Evolutionary conservation across 345 rosid genomes (phyloP).

Genomic region (Eucalyptus pauciflora): DNA sequence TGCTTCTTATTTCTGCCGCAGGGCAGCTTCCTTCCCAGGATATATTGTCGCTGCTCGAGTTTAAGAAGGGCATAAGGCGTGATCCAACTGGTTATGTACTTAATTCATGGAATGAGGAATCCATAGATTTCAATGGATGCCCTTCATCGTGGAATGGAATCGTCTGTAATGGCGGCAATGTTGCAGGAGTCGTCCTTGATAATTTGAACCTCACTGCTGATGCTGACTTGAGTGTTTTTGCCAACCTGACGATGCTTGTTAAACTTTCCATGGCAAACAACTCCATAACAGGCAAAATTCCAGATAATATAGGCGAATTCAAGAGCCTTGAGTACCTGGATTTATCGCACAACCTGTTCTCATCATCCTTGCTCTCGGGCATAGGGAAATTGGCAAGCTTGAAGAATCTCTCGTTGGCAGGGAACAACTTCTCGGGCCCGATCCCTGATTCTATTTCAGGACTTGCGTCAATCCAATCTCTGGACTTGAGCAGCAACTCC

Average conservation of each 20-base stretch:
- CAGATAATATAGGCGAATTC: slow-evolving; percentile 52
- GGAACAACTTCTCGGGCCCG: slow-evolving; percentile 85
- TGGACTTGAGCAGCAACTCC: slow-evolving; percentile 83
- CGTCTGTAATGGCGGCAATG: slow-evolving; percentile 81
- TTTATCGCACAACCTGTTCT: slow-evolving; percentile 68
- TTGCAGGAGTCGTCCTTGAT: slow-evolving; percentile 82
- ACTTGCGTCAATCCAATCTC: slow-evolving; percentile 55
- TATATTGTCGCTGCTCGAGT: slow-evolving; percentile 83
- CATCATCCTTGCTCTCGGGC: slow-evolving; percentile 42
- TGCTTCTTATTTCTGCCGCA: slow-evolving; percentile 34
- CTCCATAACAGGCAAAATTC: slow-evolving; percentile 63
- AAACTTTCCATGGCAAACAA: slow-evolving; percentile 89
- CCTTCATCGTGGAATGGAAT: slow-evolving; percentile 98
- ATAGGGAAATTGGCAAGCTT: slow-evolving; percentile 60
- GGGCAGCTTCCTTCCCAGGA: slow-evolving; percentile 99
- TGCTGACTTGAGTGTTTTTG: slow-evolving; percentile 68
- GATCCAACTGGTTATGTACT: slow-evolving; percentile 97
- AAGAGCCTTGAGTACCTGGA: slow-evolving; percentile 71
- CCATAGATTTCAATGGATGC: slow-evolving; percentile 90
- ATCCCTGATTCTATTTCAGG: slow-evolving; percentile 65
- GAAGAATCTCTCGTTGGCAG: slow-evolving; percentile 66
- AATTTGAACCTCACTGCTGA: slow-evolving; percentile 70
- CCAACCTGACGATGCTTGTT: slow-evolving; percentile 80
- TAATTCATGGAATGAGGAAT: slow-evolving; percentile 90
- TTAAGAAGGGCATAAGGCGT: slow-evolving; percentile 91